phyloP scores from a whole-genome alignment of 495 filamentous ascomycete genomes.

The Talaromyces proteolyticus region DNA sequence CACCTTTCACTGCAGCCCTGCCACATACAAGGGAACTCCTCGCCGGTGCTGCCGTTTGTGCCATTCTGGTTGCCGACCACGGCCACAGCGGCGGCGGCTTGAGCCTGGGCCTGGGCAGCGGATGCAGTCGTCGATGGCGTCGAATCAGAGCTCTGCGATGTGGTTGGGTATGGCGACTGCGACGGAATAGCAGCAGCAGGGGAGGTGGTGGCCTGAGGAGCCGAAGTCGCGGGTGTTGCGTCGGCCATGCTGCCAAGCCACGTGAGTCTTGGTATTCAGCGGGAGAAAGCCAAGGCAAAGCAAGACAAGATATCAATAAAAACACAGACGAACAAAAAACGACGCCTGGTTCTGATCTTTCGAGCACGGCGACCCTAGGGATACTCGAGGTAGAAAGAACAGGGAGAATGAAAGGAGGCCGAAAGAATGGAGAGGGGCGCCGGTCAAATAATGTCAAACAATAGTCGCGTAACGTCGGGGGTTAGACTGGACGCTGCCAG shows the following conservation, averaged over 20 bases:
- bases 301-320: background rate
- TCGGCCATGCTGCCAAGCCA: conserved; percentile 4
- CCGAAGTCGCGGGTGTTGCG: conserved; percentile 1
- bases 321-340: background rate
- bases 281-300: background rate
- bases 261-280: conserved; percentile 9
- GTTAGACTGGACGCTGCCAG: background rate
- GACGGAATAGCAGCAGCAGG: conserved; percentile 5
- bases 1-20: conserved; percentile 77
- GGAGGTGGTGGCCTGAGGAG: background rate
- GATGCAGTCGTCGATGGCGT: conserved; percentile 17
- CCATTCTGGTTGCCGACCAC: conserved; percentile 33
- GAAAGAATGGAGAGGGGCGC: background rate
- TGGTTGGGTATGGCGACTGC: background rate
- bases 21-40: conserved; percentile 82
- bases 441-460: background rate
- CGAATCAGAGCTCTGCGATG: conserved; percentile 13
- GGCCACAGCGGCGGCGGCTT: conserved; percentile 31
- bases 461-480: background rate
- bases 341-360: no score
- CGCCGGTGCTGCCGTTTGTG: conserved; percentile 19
- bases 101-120: conserved; percentile 17
- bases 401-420: background rate
- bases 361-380: no score
- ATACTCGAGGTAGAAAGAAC: background rate